Evolutionary conservation across 176 grass and related monocot genomes (phyloP).

Genomic region (Phoenix roebelenii): DNA sequence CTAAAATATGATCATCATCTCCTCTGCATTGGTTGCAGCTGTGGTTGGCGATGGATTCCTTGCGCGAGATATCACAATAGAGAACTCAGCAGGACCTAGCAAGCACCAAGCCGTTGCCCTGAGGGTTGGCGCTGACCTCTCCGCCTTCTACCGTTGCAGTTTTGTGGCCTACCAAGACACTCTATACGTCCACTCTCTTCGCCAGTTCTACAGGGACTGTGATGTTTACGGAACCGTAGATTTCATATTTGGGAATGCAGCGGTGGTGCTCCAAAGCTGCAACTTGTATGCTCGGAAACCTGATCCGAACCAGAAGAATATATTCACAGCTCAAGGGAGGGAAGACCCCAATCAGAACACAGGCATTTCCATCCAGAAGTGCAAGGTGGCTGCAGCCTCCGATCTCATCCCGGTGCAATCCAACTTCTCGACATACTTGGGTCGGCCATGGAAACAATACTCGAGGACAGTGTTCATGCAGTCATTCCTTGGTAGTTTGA

Average conservation of each 20-base stretch:
- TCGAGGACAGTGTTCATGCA: conserved; percentile 57
- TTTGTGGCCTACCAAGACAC: conserved; percentile 87
- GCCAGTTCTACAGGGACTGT: conserved; percentile 79
- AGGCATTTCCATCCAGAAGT: conserved; percentile 58
- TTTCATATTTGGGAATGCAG: conserved; percentile 74
- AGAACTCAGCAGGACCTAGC: conserved; percentile 54
- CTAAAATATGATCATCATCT: too few species aligned
- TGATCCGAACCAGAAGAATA: conserved; percentile 42
- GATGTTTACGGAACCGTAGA: conserved; percentile 80
- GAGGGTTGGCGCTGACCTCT: conserved; percentile 44
- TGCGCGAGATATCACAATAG: conserved; percentile 57
- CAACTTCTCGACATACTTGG: conserved; percentile 40
- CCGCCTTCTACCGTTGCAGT: conserved; percentile 62
- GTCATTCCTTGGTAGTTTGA: conserved; percentile 37
- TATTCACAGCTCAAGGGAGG: conserved; percentile 60
- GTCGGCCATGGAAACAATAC: conserved; percentile 71
- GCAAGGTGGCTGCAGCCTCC: conserved; percentile 51
- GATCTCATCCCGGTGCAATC: conserved; percentile 38
- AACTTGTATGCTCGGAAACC: conserved; percentile 69
- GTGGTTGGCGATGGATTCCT: conserved; percentile 58
- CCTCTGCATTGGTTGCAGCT: conserved; percentile 24
- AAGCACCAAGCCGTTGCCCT: conserved; percentile 83
- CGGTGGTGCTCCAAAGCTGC: conserved; percentile 56
- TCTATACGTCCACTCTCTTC: conserved; percentile 75
- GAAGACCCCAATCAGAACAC: conserved; percentile 89